Evolutionary conservation across 2,329 filamentous ascomycete genomes (phyloP), one percentile per base, ranked within the genome.

Genomic region (Colletotrichum sp.): DNA sequence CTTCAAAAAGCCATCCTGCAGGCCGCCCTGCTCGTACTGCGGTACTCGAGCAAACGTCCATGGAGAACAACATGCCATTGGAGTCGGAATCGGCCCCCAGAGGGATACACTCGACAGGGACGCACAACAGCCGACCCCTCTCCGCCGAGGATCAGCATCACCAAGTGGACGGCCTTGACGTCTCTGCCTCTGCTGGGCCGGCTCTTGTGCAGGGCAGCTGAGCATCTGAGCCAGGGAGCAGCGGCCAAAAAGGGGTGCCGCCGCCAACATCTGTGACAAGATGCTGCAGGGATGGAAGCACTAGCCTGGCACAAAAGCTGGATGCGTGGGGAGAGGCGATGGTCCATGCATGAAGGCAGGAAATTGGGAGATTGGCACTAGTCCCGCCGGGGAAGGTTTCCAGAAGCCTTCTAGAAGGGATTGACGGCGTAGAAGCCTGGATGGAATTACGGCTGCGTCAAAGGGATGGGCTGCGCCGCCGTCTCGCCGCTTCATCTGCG

Each of bases 301-400:
- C 68, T 68, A 59, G 67, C 26, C 59, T 39, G 55, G 70, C 63
- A 28, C 44, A 39, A 69, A 64, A 44, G 80, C 82, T 84, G 81
- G 81, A 75, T 80, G 69, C 32, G 73, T 80, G 78, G 77, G 69
- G 76, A 77, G 76, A 32, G 44, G 79, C 73, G 78, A 77, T 80
- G 78, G 78, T 76, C 78, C 76, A 78, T 80, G 78, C 80, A 79
- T 79, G 76, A 78, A 76, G 77, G 26, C 62, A 70, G 79, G 79
- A 83, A 77, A 81, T 82, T 64, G 62, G 62, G 34, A 36, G 28
- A 62, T 62, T 81, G 78, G 71, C 74, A 16, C 83, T 84, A 84
- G 36, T 69, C 83, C 78, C n/a, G 36, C 36, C 70, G 66, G 71
- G 80, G 83, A 80, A 85, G 80, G 80, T 78, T 85, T 85, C 84